Evolutionary conservation across 768 basidiomycete genomes (phyloP).

Genomic region (Sutorius australiensis): DNA sequence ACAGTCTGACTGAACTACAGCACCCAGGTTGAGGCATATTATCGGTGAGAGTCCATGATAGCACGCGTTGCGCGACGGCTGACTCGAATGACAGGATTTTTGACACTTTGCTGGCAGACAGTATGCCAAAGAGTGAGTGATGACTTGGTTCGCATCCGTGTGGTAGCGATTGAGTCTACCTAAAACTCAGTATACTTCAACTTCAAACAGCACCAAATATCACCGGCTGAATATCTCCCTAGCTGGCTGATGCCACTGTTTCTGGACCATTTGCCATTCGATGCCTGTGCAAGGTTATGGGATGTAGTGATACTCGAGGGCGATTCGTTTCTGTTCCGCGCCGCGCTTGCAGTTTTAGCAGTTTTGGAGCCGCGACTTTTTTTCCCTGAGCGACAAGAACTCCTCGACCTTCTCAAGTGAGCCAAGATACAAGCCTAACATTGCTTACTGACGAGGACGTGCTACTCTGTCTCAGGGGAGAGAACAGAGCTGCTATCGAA

Average conservation of each 20-base stretch:
- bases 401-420: constrained; percentile 75
- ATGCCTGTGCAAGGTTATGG: constrained; percentile 86
- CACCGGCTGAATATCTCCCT: constrained; percentile 76
- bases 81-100: constrained; percentile 60
- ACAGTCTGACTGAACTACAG: constrained; percentile 27
- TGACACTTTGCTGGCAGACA: constrained; percentile 86
- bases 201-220: constrained; percentile 90
- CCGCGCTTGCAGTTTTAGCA: constrained; percentile 75
- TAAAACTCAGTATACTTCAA: constrained; percentile 75
- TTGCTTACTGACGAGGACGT: constrained; percentile 10
- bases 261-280: constrained; percentile 84
- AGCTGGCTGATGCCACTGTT: constrained; percentile 83
- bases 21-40: constrained; percentile 81
- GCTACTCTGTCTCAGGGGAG: constrained; percentile 49
- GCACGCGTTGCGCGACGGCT: constrained; percentile 3
- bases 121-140: constrained; percentile 84
- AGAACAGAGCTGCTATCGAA: constrained; percentile 78
- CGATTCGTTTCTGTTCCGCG: constrained; percentile 85
- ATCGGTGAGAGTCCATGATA: constrained; percentile 49
- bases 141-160: background rate
- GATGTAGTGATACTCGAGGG: constrained; percentile 86
- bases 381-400: constrained; percentile 78
- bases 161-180: background rate
- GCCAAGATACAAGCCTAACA: constrained; percentile 15
- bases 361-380: constrained; percentile 83